Evolutionary conservation across 495 filamentous ascomycete genomes (phyloP).

Genomic region (Aspergillus funiculosus): DNA sequence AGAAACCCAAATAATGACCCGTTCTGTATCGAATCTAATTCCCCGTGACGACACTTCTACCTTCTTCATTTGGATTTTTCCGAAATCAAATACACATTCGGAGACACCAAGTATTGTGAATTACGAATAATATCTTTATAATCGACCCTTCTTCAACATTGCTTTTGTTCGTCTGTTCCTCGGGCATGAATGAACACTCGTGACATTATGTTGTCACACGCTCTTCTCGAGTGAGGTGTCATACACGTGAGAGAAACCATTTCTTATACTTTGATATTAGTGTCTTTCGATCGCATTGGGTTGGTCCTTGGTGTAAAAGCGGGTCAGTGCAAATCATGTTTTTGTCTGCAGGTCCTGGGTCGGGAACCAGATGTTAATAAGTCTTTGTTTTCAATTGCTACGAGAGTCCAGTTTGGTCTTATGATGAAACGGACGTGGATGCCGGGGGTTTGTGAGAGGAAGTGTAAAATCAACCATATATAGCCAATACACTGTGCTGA

Average conservation of each 20-base stretch:
- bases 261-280: neutral
- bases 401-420: too few species aligned
- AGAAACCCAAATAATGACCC: slow-evolving; percentile 20
- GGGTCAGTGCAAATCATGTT: neutral
- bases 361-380: too few species aligned
- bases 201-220: neutral
- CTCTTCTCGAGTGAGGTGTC: slow-evolving; percentile 8
- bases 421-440: too few species aligned
- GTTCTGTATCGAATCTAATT: slow-evolving; percentile 17
- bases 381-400: too few species aligned
- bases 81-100: slow-evolving; percentile 8
- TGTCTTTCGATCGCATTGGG: slow-evolving; percentile 4
- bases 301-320: neutral
- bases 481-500: slow-evolving; percentile 7
- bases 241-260: slow-evolving; percentile 5
- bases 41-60: slow-evolving; percentile 5
- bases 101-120: slow-evolving; percentile 5
- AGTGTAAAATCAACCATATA: slow-evolving; percentile 1
- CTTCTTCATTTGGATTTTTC: neutral
- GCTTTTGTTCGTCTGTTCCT: neutral
- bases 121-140: slow-evolving; percentile 16
- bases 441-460: neutral
- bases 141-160: slow-evolving; percentile 12
- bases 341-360: neutral
- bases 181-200: neutral